Percentiles rank a stretch among this genome's conserved stretches.
Conservation (phyloP, 257 asterid genomes). For the Solanum pinnatisectum region DNA sequence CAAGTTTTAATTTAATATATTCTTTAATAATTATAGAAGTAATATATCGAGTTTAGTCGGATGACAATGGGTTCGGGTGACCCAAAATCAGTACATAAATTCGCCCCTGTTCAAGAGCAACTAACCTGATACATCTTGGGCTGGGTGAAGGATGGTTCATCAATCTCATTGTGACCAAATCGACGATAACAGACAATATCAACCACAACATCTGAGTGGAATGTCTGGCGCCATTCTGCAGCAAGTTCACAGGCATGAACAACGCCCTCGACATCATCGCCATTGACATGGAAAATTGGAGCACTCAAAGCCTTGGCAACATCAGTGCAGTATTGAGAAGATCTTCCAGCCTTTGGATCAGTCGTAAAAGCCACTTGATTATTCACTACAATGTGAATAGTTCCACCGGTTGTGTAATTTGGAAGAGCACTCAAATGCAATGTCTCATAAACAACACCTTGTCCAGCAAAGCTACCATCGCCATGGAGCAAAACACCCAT, state of each 20-base stretch:
- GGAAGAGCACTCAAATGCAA: conserved; percentile 99
- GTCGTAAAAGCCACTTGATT: conserved; percentile 98
- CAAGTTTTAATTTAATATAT: no score
- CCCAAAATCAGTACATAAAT: no score
- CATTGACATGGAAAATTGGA: conserved; percentile 94
- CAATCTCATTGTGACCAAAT: conserved; percentile 95
- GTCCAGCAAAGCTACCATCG: conserved; percentile 98
- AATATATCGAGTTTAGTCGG: no score
- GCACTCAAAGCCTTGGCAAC: conserved; percentile 92
- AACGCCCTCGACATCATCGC: conserved; percentile 94
- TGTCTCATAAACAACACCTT: conserved; percentile 97
- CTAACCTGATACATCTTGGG: conserved; percentile 89
- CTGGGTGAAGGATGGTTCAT: conserved; percentile 92
- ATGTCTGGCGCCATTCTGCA: conserved; percentile 96
- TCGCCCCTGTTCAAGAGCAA: not conserved
- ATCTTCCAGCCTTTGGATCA: conserved; percentile 87
- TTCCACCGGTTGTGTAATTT: conserved; percentile 90
- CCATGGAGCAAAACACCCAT: conserved; percentile 90
- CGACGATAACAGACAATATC: conserved; percentile 92
- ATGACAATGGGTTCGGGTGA: no score
- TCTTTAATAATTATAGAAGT: no score
- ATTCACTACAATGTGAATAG: conserved; percentile 94
- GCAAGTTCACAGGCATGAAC: conserved; percentile 95
- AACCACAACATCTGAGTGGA: conserved; percentile 91
- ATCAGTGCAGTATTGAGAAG: conserved; percentile 95